Evolutionary conservation across 768 basidiomycete species (phyloP).

Genomic region (Bullera alba): DNA sequence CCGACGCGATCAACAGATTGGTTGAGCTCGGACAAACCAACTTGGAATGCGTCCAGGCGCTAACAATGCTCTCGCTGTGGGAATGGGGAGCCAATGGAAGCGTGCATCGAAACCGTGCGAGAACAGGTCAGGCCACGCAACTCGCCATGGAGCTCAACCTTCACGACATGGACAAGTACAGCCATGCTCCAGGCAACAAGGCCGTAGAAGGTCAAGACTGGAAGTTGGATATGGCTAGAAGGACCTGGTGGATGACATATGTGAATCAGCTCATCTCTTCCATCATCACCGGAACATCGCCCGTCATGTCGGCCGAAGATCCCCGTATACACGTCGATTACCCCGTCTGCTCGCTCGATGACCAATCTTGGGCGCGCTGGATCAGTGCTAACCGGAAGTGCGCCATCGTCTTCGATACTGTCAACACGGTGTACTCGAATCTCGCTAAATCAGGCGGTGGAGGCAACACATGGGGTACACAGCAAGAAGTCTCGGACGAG

Average conservation of each 20-base stretch:
- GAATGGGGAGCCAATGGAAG: slow-evolving; percentile 37
- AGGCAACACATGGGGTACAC: slow-evolving; percentile 10
- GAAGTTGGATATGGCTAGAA: slow-evolving; percentile 37
- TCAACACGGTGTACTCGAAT: slow-evolving; percentile 30
- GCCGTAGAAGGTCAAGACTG: slow-evolving; percentile 38
- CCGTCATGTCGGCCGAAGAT: slow-evolving; percentile 37
- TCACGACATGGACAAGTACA: slow-evolving; percentile 35
- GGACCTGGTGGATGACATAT: slow-evolving; percentile 43
- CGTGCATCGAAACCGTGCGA: slow-evolving; percentile 18
- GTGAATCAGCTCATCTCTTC: slow-evolving; percentile 27
- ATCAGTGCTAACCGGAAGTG: slow-evolving; percentile 29
- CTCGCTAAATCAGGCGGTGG: background rate
- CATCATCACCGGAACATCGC: slow-evolving; percentile 31
- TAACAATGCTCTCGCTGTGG: slow-evolving; percentile 38
- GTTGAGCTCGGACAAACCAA: slow-evolving; percentile 7
- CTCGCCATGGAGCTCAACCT: slow-evolving; percentile 41
- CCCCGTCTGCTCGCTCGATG: slow-evolving; percentile 33
- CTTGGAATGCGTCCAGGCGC: slow-evolving; percentile 40
- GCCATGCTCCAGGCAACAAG: slow-evolving; percentile 3
- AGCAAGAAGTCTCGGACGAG: background rate
- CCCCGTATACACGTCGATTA: slow-evolving; percentile 34
- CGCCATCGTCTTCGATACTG: slow-evolving; percentile 29
- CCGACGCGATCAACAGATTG: slow-evolving; percentile 21
- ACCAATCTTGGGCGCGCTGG: slow-evolving; percentile 40
- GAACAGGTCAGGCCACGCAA: slow-evolving; percentile 28